These are phyloP conservation scores for Kwoniella sp. DNA, from an alignment of 768 basidiomycete genomes.

Conservation along the genomic window DNA sequence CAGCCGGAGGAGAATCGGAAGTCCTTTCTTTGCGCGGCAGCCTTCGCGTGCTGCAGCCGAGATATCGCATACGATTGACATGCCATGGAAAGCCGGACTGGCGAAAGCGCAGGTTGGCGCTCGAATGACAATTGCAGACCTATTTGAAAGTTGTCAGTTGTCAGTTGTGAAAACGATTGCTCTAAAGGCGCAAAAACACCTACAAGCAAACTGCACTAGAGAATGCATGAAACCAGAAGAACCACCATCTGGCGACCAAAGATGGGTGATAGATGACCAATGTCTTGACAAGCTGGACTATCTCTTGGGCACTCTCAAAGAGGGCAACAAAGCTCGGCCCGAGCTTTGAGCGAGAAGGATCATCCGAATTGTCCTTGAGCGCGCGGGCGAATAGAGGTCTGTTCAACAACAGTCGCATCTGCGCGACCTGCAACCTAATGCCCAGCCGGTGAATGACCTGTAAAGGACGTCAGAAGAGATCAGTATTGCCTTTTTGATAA, in stretches of 20 bases:
- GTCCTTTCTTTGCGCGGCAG: conserved; percentile 52
- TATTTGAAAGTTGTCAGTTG: conserved; percentile 18
- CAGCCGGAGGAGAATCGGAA: conserved; percentile 47
- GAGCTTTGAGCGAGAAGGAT: conserved; percentile 44
- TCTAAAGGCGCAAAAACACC: conserved; percentile 10
- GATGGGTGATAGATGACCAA: conserved; percentile 53
- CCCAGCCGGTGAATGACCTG: conserved; percentile 51
- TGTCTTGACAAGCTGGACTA: conserved; percentile 51
- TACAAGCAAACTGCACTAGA: conserved; percentile 52
- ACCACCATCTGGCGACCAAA: conserved; percentile 50
- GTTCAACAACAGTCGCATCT: conserved; percentile 50
- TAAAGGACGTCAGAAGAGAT: not conserved
- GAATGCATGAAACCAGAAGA: conserved; percentile 53
- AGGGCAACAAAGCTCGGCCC: conserved; percentile 44
- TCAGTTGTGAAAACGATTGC: too few relatives aligned
- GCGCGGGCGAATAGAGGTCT: conserved; percentile 50
- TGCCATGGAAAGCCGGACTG: conserved; percentile 46
- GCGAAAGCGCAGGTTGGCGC: conserved; percentile 51
- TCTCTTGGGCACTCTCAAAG: conserved; percentile 51
- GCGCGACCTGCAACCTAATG: conserved; percentile 49
- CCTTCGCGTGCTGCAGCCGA: conserved; percentile 47
- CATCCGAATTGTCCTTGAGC: conserved; percentile 43
- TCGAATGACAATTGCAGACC: conserved; percentile 48
- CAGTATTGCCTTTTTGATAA: not conserved
- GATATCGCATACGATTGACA: conserved; percentile 53